Conservation (phyloP, 2,329 filamentous ascomycete genomes). For the Aureobasidium vineae region DNA sequence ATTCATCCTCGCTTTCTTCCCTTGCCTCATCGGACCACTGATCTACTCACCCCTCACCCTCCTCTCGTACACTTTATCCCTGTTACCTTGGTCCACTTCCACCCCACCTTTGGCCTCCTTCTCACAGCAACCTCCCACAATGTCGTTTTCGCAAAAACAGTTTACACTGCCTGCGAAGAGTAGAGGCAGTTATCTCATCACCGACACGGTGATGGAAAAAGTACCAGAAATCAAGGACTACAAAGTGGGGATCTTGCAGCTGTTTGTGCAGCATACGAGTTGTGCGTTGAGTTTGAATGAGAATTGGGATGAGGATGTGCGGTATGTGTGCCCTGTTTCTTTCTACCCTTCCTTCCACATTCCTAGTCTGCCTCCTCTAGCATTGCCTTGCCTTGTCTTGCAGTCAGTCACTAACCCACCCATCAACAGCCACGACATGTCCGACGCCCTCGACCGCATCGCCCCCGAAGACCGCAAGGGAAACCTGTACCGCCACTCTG, state of each 20-base stretch:
- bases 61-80: conserved; percentile 34
- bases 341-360: background rate
- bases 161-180: conserved; percentile 73
- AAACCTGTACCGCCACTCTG: conserved; percentile 78
- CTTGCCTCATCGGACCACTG: conserved; percentile 45
- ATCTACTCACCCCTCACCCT: conserved; percentile 36
- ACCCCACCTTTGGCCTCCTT: conserved; percentile 32
- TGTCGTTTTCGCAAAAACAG: conserved; percentile 79
- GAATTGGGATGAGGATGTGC: conserved; percentile 84
- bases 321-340: conserved; percentile 39
- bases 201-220: conserved; percentile 66
- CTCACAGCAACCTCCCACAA: conserved; percentile 28
- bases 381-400: too few relatives aligned
- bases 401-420: too few relatives aligned
- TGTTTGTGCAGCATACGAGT: conserved; percentile 94
- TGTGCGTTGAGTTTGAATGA: conserved; percentile 91
- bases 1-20: conserved; percentile 54
- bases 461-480: conserved; percentile 70
- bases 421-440: conserved; percentile 79
- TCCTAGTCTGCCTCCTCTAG: too few relatives aligned
- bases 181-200: conserved; percentile 87
- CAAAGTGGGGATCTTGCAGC: conserved; percentile 79
- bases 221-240: conserved; percentile 80
- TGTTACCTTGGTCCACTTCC: conserved; percentile 31
- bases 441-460: conserved; percentile 85